Conservation (phyloP, 2,329 filamentous ascomycete species). For the Hysterium pulicare region DNA sequence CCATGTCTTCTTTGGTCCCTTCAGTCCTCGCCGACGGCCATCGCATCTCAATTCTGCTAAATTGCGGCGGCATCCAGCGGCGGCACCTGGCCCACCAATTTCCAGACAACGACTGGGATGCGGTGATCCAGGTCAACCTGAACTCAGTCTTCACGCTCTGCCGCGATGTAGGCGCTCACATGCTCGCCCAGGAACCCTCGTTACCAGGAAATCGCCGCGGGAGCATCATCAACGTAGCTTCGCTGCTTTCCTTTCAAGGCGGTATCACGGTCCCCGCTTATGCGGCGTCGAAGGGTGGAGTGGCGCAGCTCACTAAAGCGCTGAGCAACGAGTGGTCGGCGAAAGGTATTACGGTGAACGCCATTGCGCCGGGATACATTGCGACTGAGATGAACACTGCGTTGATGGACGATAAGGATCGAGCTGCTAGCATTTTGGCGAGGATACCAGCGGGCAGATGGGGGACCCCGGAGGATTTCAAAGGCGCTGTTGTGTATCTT, state of each 20-base stretch:
- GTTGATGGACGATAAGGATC: slow-evolving; percentile 66
- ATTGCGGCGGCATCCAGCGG: slow-evolving; percentile 82
- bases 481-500: slow-evolving; percentile 74
- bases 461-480: slow-evolving; percentile 83
- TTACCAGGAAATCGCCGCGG: slow-evolving; percentile 56
- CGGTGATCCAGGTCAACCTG: slow-evolving; percentile 84
- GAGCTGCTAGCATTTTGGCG: slow-evolving; percentile 70
- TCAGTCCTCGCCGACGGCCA: slow-evolving; percentile 59
- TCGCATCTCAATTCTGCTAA: slow-evolving; percentile 74
- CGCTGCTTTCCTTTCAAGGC: slow-evolving; percentile 78
- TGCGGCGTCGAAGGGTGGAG: slow-evolving; percentile 78
- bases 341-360: slow-evolving; percentile 81
- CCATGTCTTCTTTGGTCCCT: slow-evolving; percentile 60
- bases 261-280: slow-evolving; percentile 87
- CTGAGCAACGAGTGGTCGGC: slow-evolving; percentile 81
- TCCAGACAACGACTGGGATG: slow-evolving; percentile 72
- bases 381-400: slow-evolving; percentile 93
- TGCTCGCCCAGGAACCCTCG: slow-evolving; percentile 57
- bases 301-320: slow-evolving; percentile 80
- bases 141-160: slow-evolving; percentile 74
- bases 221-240: slow-evolving; percentile 80
- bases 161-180: slow-evolving; percentile 75
- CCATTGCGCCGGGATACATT: slow-evolving; percentile 86
- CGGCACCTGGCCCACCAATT: slow-evolving; percentile 73
- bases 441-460: slow-evolving; percentile 82